Base-by-base conservation (phyloP, 331 rosid genomes). In the Saraca asoca region DNA sequence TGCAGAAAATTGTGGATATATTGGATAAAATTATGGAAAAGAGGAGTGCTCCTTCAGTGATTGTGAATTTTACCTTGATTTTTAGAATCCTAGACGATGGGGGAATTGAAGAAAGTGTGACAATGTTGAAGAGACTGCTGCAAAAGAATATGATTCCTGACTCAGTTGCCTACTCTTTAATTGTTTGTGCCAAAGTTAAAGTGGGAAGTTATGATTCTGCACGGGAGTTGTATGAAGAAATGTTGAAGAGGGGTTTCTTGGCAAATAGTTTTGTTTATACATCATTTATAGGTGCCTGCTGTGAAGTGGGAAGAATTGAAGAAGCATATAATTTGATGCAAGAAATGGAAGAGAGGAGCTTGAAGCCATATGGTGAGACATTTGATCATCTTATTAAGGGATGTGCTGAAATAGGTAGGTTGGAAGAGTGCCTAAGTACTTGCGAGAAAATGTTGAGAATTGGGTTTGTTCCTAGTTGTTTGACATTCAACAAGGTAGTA, bases 121-220 rank as follows among this genome's bases (percentile, higher is more conserved):
- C 72, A 59, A 64, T 92, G 68, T 58, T 89, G 86, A 89, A 80
- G 85, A 85, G 91, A 62, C 63, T 92, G 81, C 65, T 92, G 86
- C 89, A 79, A 62, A 89, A 79, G 82, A 83, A 83, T 70, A 80
- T 87, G 85, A 69, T 89, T 70, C 51, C 79, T 34, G 91, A 87
- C 51, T 49, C 77, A 1, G 81, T 87, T 73, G 98, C 83, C 56
- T 87, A 63, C 70, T 83, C 95, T 16, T 54, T 92, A 66, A 78
- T 72, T 74, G 71, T 92, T n/a, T 72, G 65, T 53, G 85, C 82
- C 24, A 82, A 73, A 53, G 64, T 89, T 12, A 78, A 66, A 77
- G 69, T 69, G 13, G 91, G 88, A 64, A 49, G 75, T 63, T 48
- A 80, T 58, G 74, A 48, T 51, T 81, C 78, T 0, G 85, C 87